Conservation (phyloP, 345 rosid species). For the Lumnitzera littorea region DNA sequence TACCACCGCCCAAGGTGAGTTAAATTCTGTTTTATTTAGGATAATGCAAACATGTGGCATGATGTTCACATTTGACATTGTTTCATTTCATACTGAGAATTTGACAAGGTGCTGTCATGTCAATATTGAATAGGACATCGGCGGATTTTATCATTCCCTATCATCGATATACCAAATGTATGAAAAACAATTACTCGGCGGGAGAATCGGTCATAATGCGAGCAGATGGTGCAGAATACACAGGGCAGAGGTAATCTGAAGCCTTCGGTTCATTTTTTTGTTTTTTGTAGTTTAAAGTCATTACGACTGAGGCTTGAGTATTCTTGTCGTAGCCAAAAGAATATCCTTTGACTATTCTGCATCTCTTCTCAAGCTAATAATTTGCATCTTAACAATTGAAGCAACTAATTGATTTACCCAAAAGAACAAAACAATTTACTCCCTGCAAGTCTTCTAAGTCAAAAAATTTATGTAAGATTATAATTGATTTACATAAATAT, state of each 20-base stretch:
- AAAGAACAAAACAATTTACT: neutral
- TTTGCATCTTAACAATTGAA: too few relatives aligned
- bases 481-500: too few relatives aligned
- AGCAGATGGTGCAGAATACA: conserved; percentile 30
- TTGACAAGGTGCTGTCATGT: conserved; percentile 5
- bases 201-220: conserved; percentile 38
- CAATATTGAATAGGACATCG: conserved; percentile 33
- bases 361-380: too few relatives aligned
- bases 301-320: too few relatives aligned
- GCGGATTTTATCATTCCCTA: conserved; percentile 34
- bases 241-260: conserved; percentile 29
- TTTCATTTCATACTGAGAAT: too few relatives aligned
- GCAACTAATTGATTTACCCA: too few relatives aligned
- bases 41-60: too few relatives aligned
- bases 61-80: too few relatives aligned
- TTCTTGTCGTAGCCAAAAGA: too few relatives aligned
- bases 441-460: neutral
- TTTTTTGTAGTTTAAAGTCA: neutral
- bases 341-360: neutral
- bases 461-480: too few relatives aligned
- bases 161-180: conserved; percentile 23
- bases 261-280: neutral
- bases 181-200: conserved; percentile 18
- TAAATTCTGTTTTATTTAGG: neutral
- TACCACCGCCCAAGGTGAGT: conserved; percentile 53